Conservation (phyloP, 352 stramenopile species). For the Phytophthora melonis region DNA sequence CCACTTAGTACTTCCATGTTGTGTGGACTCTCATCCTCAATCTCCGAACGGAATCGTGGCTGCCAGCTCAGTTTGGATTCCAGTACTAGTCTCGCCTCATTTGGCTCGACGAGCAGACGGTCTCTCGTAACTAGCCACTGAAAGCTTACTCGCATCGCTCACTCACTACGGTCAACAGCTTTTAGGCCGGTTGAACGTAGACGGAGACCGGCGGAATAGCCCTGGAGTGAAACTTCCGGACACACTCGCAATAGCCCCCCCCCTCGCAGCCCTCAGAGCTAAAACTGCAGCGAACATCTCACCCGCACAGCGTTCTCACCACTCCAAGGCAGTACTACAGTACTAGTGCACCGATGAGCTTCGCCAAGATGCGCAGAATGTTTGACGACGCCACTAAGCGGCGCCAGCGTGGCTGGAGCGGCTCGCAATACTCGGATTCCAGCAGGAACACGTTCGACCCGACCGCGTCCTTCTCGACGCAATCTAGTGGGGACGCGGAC, state of each 20-base stretch:
- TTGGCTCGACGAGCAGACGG: not conserved
- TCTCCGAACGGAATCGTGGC: not conserved
- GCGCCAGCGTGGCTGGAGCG: slow-evolving; percentile 3
- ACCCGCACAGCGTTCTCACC: not conserved
- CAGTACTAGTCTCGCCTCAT: not conserved
- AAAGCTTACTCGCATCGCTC: not conserved
- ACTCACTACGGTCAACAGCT: not conserved
- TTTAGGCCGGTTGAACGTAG: not conserved
- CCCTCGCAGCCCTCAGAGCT: not conserved
- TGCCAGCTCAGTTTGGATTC: no score
- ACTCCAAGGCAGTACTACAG: not conserved
- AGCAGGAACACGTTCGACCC: slow-evolving; percentile 6
- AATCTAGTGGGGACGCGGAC: slow-evolving; percentile 8
- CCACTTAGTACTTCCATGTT: not conserved
- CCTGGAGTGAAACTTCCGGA: not conserved
- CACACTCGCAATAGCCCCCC: not conserved
- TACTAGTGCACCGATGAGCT: not conserved
- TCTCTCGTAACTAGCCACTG: not conserved
- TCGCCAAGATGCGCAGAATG: not conserved
- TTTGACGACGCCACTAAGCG: slow-evolving; percentile 4
- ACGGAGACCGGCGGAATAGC: not conserved
- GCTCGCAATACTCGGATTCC: slow-evolving; percentile 18
- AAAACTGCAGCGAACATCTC: not conserved
- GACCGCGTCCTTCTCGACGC: slow-evolving; percentile 2
- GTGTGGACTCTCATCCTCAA: not conserved